These are phyloP conservation scores for Boletus sp. DNA, from an alignment of 1,284 basidiomycete genomes.

Conservation along the genomic window DNA sequence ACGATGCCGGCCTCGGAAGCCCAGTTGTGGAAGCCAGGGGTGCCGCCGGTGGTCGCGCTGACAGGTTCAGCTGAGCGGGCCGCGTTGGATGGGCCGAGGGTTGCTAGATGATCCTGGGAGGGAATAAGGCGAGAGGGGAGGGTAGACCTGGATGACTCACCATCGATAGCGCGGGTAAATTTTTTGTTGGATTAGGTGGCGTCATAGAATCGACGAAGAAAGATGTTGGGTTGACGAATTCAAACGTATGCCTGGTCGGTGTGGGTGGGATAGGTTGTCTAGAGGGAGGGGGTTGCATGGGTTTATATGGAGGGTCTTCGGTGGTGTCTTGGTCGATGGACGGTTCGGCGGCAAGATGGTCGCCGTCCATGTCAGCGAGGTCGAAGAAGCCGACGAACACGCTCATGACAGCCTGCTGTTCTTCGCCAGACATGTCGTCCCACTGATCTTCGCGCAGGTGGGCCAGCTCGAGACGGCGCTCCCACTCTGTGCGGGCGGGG, in stretches of 20 bases:
- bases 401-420: conserved; percentile 42
- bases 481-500: conserved; percentile 39
- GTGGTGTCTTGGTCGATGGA: conserved; percentile 40
- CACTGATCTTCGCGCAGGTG: conserved; percentile 38
- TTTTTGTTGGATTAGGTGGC: conserved; percentile 32
- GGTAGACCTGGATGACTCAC: conserved; percentile 19
- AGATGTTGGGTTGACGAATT: conserved; percentile 36
- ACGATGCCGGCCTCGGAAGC: conserved; percentile 38
- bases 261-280: conserved; percentile 30
- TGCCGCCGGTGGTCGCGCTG: conserved; percentile 13
- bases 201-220: conserved; percentile 27
- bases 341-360: conserved; percentile 9
- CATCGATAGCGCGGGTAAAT: conserved; percentile 38
- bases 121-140: conserved; percentile 11
- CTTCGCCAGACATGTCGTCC: conserved; percentile 37
- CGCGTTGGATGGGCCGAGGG: conserved; percentile 30
- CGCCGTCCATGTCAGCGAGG: conserved; percentile 30
- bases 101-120: conserved; percentile 34
- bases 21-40: conserved; percentile 36
- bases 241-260: conserved; percentile 29
- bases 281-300: neutral
- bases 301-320: conserved; percentile 38
- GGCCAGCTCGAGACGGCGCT: conserved; percentile 35
- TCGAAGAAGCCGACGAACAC: conserved; percentile 49
- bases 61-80: conserved; percentile 29